Percentiles rank a stretch among this genome's conserved stretches.
phyloP scores from a whole-genome alignment of 164 flowering plant species.

The Berberis thunbergii region DNA sequence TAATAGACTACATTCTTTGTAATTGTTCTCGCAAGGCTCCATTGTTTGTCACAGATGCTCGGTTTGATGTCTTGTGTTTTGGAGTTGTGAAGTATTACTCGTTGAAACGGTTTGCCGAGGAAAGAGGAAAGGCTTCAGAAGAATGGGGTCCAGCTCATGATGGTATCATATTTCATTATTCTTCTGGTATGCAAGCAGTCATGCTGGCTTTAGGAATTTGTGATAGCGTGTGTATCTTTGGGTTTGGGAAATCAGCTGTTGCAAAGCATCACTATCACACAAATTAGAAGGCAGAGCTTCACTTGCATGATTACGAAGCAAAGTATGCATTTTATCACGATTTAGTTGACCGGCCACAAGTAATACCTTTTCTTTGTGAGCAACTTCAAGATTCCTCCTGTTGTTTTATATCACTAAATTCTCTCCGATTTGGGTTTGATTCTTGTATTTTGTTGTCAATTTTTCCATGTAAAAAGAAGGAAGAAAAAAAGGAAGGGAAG shows the following conservation, averaged over 20 bases:
- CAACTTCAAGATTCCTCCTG: constrained; percentile 69
- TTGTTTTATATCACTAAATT: constrained; percentile 46
- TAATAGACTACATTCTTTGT: constrained; percentile 69
- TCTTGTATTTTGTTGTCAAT: too few species aligned
- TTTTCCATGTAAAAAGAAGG: too few species aligned
- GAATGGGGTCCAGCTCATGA: constrained; percentile 72
- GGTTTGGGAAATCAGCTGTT: constrained; percentile 66
- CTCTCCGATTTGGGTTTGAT: too few species aligned
- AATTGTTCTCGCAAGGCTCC: constrained; percentile 62
- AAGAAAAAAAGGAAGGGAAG: too few species aligned
- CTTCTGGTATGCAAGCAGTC: constrained; percentile 98
- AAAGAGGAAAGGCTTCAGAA: constrained; percentile 43
- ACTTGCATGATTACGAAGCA: constrained; percentile 79
- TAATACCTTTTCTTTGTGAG: constrained; percentile 61
- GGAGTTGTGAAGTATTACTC: constrained; percentile 93
- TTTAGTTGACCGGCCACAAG: constrained; percentile 41
- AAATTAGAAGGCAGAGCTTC: constrained; percentile 80
- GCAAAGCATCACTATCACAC: constrained; percentile 95
- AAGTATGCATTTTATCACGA: constrained; percentile 74
- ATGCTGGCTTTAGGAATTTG: constrained; percentile 89
- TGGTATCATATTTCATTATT: constrained; percentile 77
- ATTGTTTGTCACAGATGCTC: constrained; percentile 66
- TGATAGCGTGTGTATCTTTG: constrained; percentile 76
- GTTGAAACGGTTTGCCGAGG: constrained; percentile 54
- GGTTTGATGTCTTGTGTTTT: constrained; percentile 78